These are phyloP conservation scores for Murraya paniculata DNA, from an alignment of 345 rosid genomes.

Conservation along the genomic window DNA sequence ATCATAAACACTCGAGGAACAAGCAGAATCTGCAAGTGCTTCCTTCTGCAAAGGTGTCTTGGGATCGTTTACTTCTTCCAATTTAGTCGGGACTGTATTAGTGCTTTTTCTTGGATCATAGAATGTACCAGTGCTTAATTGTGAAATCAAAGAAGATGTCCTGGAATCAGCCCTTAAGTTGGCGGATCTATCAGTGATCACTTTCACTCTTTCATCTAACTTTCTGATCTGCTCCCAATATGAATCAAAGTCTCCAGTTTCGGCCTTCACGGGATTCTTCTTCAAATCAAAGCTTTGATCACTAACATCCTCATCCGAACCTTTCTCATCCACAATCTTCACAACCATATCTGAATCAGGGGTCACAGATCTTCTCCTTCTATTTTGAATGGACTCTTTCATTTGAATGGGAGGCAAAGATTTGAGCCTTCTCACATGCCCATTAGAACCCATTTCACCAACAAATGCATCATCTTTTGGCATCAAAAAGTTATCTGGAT, in stretches of 20 bases:
- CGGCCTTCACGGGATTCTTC: constrained; percentile 21
- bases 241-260: constrained; percentile 35
- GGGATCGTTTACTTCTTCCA: constrained; percentile 32
- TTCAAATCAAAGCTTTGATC: constrained; percentile 29
- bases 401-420: constrained; percentile 32
- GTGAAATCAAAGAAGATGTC: constrained; percentile 39
- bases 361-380: constrained; percentile 13
- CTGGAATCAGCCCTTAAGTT: constrained; percentile 34
- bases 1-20: constrained; percentile 49
- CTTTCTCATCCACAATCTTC: constrained; percentile 19
- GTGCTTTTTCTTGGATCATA: constrained; percentile 30
- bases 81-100: background rate
- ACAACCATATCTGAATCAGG: constrained; percentile 14
- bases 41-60: constrained; percentile 23
- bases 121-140: constrained; percentile 23
- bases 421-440: constrained; percentile 30
- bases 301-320: constrained; percentile 20
- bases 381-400: constrained; percentile 28
- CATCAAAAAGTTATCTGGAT: constrained; percentile 40
- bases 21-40: constrained; percentile 12
- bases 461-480: constrained; percentile 26
- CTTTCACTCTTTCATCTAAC: constrained; percentile 25
- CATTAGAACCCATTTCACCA: constrained; percentile 24
- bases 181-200: constrained; percentile 31
- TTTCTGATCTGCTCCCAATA: constrained; percentile 54